Conservation (phyloP, 2,329 filamentous ascomycete species). For the Iodosphaeria phyllophila region DNA sequence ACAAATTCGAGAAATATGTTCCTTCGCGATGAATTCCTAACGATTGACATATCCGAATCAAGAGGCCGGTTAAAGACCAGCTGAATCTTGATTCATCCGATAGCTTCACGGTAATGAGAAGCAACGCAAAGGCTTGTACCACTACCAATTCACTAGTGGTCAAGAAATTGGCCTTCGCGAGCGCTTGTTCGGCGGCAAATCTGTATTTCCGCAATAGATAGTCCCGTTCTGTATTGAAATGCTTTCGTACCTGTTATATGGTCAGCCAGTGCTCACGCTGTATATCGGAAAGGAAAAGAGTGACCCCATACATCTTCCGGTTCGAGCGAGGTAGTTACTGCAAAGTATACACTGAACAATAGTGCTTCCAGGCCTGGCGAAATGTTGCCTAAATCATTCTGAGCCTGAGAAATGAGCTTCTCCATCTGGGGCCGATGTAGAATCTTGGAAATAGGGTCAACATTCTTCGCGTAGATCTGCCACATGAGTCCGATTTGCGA, state of each 20-base stretch:
- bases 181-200: conserved; percentile 35
- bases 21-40: conserved; percentile 41
- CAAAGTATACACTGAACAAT: conserved; percentile 43
- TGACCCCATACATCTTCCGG: conserved; percentile 31
- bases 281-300: too few species aligned
- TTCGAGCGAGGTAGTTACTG: conserved; percentile 37
- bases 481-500: conserved; percentile 50
- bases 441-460: conserved; percentile 55
- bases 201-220: conserved; percentile 27
- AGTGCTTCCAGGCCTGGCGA: conserved; percentile 38
- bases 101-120: conserved; percentile 31
- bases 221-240: conserved; percentile 28
- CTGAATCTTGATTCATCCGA: conserved; percentile 33
- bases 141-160: conserved; percentile 38
- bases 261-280: conserved; percentile 4
- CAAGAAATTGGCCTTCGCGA: conserved; percentile 43
- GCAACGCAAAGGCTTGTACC: conserved; percentile 42
- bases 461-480: conserved; percentile 54
- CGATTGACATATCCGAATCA: conserved; percentile 34
- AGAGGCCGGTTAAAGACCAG: conserved; percentile 45
- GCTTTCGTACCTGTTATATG: conserved; percentile 25
- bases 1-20: conserved; percentile 27
- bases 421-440: conserved; percentile 51
- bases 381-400: conserved; percentile 38
- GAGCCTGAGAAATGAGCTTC: conserved; percentile 39